phyloP scores from a whole-genome alignment of 805 yeast genomes.

The Starmerella ratchasimensis region DNA sequence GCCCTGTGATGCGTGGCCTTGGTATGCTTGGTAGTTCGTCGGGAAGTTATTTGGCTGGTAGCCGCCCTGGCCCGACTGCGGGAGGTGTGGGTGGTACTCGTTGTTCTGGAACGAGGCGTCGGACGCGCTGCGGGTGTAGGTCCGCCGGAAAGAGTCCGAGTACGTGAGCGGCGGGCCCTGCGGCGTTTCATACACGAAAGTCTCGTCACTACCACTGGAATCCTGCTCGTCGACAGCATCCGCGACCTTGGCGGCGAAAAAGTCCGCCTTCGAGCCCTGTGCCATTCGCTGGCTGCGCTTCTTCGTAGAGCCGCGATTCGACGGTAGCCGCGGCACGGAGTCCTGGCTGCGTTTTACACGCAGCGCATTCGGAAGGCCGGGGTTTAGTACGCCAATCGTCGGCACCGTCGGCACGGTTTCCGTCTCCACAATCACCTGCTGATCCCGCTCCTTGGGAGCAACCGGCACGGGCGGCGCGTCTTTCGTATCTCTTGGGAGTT shows the following conservation, averaged over 20 bases:
- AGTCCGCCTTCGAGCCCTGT: conserved; percentile 65
- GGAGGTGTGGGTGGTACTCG: no score
- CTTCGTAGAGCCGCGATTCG: conserved; percentile 27
- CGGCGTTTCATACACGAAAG: conserved; percentile 76
- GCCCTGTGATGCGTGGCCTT: no score
- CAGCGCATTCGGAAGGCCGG: conserved; percentile 8
- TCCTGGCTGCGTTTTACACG: conserved; percentile 23
- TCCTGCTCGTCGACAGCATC: conserved; percentile 71
- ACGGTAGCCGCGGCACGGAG: conserved; percentile 18
- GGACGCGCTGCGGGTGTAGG: conserved; percentile 18
- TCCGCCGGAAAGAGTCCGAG: conserved; percentile 15
- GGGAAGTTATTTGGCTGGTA: no score
- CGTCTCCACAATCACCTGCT: conserved; percentile 38
- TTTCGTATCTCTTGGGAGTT: no score
- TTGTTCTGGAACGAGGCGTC: conserved; percentile 2
- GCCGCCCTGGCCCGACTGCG: no score
- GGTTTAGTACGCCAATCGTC: conserved; percentile 25
- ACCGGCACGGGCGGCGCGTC: no score
- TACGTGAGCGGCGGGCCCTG: conserved; percentile 12
- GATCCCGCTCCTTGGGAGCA: no score
- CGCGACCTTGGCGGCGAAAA: conserved; percentile 89
- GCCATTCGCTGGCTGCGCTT: conserved; percentile 27
- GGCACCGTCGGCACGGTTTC: conserved; percentile 45
- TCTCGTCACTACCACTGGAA: conserved; percentile 80
- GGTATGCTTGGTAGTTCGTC: no score